A percentile compares a stretch with the other conserved stretches of the same genome.
Evolutionary conservation across 2,329 filamentous ascomycete species (phyloP).

Genomic region (Rutstroemia sp.): DNA sequence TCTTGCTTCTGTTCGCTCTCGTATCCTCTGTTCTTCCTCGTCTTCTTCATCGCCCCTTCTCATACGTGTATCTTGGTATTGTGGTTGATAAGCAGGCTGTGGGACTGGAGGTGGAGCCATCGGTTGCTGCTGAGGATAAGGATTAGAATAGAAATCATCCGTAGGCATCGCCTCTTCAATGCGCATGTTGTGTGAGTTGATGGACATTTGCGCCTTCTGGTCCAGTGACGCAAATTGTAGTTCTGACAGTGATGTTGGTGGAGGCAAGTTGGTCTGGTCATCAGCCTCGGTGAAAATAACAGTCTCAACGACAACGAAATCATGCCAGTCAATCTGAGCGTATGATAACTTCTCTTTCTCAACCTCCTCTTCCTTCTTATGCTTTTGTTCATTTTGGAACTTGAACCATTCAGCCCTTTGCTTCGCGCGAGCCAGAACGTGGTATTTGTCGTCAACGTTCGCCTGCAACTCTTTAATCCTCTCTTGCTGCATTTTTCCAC

Average conservation of each 20-base stretch:
- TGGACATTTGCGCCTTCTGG: constrained; percentile 85
- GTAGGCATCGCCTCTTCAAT: constrained; percentile 95
- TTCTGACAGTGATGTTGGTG: constrained; percentile 83
- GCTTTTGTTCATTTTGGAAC: constrained; percentile 76
- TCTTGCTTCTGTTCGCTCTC: constrained; percentile 53
- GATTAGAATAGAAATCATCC: constrained; percentile 54
- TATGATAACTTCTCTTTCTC: constrained; percentile 71
- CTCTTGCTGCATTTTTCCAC: constrained; percentile 61
- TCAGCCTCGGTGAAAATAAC: constrained; percentile 87
- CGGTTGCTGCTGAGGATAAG: constrained; percentile 35
- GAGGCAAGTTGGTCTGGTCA: constrained; percentile 76
- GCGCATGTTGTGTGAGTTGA: constrained; percentile 66
- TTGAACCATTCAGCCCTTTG: constrained; percentile 83
- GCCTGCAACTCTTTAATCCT: constrained; percentile 65
- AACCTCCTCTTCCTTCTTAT: constrained; percentile 80
- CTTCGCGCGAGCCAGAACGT: constrained; percentile 72
- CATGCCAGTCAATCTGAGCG: constrained; percentile 93
- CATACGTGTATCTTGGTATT: constrained; percentile 25
- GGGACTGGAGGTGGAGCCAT: constrained; percentile 33
- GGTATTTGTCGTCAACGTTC: constrained; percentile 72
- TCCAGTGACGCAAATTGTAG: constrained; percentile 91
- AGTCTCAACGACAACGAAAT: constrained; percentile 93
- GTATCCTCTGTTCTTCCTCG: constrained; percentile 56
- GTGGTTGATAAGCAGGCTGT: constrained; percentile 30
- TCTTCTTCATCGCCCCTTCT: constrained; percentile 41